Evolutionary conservation across 768 basidiomycete genomes (phyloP).

Genomic region (Pholiota conissans): DNA sequence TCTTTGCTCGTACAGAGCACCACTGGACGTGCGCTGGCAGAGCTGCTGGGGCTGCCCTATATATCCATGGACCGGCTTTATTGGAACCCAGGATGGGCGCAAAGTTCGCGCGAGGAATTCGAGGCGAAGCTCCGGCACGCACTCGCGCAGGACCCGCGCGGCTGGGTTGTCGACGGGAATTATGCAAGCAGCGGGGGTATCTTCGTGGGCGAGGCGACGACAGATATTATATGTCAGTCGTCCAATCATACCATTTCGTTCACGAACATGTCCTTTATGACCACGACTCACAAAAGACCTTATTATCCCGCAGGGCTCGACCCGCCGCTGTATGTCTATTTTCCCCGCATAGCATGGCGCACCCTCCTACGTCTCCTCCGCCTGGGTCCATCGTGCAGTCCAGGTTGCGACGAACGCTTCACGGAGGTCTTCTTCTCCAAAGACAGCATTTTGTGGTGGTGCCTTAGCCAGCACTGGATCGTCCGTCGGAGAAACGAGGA

Average conservation of each 20-base stretch:
- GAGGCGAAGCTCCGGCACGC: slow-evolving; percentile 26
- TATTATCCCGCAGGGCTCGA: slow-evolving; percentile 54
- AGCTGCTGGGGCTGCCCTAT: slow-evolving; percentile 42
- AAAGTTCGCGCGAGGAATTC: slow-evolving; percentile 29
- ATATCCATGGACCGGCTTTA: slow-evolving; percentile 47
- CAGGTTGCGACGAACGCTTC: slow-evolving; percentile 47
- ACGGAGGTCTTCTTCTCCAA: slow-evolving; percentile 43
- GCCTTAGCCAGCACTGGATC: slow-evolving; percentile 40
- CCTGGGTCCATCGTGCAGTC: slow-evolving; percentile 38
- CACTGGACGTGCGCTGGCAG: slow-evolving; percentile 42
- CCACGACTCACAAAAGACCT: not conserved
- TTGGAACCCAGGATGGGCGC: slow-evolving; percentile 52
- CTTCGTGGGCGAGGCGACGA: slow-evolving; percentile 37
- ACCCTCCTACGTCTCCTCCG: slow-evolving; percentile 49
- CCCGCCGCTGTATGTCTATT: slow-evolving; percentile 59
- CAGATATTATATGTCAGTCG: slow-evolving; percentile 55
- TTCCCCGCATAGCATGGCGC: slow-evolving; percentile 56
- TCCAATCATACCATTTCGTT: not conserved
- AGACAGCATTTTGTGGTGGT: slow-evolving; percentile 55
- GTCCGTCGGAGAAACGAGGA: slow-evolving; percentile 25
- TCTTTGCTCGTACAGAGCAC: slow-evolving; percentile 39
- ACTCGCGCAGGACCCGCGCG: slow-evolving; percentile 29
- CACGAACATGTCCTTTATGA: not conserved
- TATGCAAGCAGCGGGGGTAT: slow-evolving; percentile 31
- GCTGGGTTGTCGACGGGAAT: slow-evolving; percentile 59